Evolutionary conservation across 129 eudicot species (phyloP).

Genomic region (Heracleum sosnowskyi): DNA sequence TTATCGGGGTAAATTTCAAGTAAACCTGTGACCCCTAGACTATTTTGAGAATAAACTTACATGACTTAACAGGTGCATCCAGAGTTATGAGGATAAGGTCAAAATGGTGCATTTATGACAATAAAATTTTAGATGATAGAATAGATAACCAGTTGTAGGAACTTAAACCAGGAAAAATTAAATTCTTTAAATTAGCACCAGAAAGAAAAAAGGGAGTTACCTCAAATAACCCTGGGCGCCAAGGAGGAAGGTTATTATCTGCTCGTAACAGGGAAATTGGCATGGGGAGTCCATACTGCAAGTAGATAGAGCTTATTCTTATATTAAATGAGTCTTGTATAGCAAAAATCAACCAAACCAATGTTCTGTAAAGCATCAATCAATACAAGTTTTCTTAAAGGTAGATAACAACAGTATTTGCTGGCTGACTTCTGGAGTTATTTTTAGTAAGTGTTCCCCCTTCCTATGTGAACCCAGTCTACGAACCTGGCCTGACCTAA

Average conservation of each 20-base stretch:
- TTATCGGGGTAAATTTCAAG: neutral
- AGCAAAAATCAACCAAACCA: neutral
- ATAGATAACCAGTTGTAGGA: neutral
- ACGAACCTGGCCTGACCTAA: neutral
- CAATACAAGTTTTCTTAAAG: neutral
- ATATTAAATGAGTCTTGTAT: neutral
- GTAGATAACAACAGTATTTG: neutral
- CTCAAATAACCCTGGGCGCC: constrained; percentile 88
- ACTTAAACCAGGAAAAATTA: neutral
- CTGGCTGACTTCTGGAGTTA: neutral
- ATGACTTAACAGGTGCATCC: neutral
- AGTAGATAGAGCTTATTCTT: constrained; percentile 1
- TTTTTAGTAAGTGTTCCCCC: too few relatives aligned
- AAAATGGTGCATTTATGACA: neutral
- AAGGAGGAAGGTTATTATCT: constrained; percentile 98
- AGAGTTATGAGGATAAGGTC: neutral
- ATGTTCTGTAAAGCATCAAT: neutral
- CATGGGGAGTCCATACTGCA: constrained; percentile 81
- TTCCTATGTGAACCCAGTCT: neutral
- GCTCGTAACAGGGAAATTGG: constrained; percentile 81
- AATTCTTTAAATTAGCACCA: neutral
- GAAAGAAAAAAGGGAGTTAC: constrained; percentile 25
- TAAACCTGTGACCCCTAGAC: neutral
- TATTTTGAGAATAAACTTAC: neutral
- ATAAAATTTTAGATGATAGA: neutral